Base-by-base conservation (phyloP, 192 early-diverging fungal genomes). In the Coemansia sp. region DNA sequence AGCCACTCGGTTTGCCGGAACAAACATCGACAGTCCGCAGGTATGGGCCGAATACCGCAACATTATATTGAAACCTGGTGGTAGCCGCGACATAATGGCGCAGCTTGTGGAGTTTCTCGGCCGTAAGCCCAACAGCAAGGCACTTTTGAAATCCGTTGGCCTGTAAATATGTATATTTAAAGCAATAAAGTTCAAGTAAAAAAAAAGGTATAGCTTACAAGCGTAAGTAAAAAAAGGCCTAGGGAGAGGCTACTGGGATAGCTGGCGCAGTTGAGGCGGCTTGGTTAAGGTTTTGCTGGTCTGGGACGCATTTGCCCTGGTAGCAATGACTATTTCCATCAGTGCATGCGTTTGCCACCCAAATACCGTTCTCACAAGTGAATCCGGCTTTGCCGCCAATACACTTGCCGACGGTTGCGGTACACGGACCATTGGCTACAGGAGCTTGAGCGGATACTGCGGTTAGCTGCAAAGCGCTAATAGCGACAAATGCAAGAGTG, bases 1-100 rank as follows among this genome's bases (percentile, higher is more conserved):
- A 70, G 83, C 67, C 25, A 73, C 76, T 12, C 64, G 82, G 17
- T 85, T 87, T 56, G 63, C 78, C 38, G 62, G 60, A 1, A 68
- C 82, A 26, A 61, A 63, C 6, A 66, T 88, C 3, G 25, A 80
- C 40, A 55, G 45, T 44, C 8, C 22, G 20, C n/a, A 45, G 5
- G 31, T 30, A 8, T 39, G 53, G 19, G n/a, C 8, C 11, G 53
- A 55, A n/a, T 55, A 55, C 30, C 53, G 53, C 30, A 19, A 45
- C 3, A 15, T 14, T n/a, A 55, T 55, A 5, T 15, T 55, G 31
- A 41, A 23, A 10, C 53, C 53, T 4, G 53, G 53, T 12, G 40
- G 50, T 10, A 27, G 22, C 21, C 14, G 34, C 34, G 20, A 39
- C 20, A 28, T 31, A 38, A 36, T 53, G 23, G 36, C 8, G 5